Conservation (phyloP, 1,139 yeast species). For the Debaryomycetaceae sp. region DNA sequence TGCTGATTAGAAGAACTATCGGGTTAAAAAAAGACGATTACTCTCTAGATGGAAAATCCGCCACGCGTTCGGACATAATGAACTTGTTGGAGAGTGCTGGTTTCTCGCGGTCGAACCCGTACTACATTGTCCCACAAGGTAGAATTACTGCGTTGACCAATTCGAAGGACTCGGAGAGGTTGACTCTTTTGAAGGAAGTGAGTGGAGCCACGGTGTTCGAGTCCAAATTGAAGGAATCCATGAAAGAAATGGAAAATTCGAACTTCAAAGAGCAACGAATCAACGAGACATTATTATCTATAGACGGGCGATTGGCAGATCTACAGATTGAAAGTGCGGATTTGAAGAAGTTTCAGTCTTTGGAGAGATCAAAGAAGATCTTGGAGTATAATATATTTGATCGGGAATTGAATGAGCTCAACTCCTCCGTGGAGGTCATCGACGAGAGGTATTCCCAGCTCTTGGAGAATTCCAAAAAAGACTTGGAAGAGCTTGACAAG, state of each 20-base stretch:
- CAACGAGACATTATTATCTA: constrained; percentile 66
- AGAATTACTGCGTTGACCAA: constrained; percentile 81
- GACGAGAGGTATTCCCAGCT: constrained; percentile 58
- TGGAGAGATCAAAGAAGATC: constrained; percentile 67
- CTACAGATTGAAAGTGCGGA: constrained; percentile 80
- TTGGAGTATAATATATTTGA: constrained; percentile 75
- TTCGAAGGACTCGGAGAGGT: constrained; percentile 80
- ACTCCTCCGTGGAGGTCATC: constrained; percentile 55
- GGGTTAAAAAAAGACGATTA: constrained; percentile 92
- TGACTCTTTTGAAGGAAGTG: constrained; percentile 78
- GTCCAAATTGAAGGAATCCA: constrained; percentile 70
- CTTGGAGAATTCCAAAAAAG: constrained; percentile 42
- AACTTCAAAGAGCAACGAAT: constrained; percentile 68
- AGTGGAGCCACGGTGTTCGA: constrained; percentile 96
- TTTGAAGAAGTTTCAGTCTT: constrained; percentile 61
- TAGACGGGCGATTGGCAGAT: constrained; percentile 70
- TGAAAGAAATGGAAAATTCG: constrained; percentile 74
- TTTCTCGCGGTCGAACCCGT: constrained; percentile 85
- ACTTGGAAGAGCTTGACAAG: constrained; percentile 42
- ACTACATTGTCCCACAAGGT: constrained; percentile 97
- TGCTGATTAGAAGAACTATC: constrained; percentile 78
- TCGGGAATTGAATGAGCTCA: constrained; percentile 65
- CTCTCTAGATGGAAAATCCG: constrained; percentile 72
- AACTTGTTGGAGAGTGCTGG: constrained; percentile 89
- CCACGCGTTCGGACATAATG: constrained; percentile 79